phyloP scores from a whole-genome alignment of 2,329 filamentous ascomycete species.

The Davidsoniella eucalypti region DNA sequence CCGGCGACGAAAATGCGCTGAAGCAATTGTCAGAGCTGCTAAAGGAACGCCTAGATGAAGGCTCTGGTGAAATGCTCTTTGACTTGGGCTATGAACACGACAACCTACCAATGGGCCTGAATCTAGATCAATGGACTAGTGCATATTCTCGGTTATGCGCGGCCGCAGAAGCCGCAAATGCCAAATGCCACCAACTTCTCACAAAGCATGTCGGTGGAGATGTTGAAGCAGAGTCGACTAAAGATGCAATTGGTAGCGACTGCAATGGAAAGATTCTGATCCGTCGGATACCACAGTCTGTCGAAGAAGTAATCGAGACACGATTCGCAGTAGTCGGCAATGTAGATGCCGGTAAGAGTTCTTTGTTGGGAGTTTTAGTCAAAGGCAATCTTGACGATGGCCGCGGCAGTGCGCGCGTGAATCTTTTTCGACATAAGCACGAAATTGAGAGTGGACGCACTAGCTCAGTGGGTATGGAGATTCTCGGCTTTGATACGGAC shows the following conservation, averaged over 20 bases:
- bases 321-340: constrained; percentile 94
- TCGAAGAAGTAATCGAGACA: constrained; percentile 87
- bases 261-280: constrained; percentile 78
- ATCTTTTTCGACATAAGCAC: constrained; percentile 94
- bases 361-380: constrained; percentile 84
- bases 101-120: constrained; percentile 68
- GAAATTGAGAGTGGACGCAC: constrained; percentile 92
- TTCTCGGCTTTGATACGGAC: constrained; percentile 85
- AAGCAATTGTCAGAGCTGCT: constrained; percentile 49
- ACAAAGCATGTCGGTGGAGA: constrained; percentile 80
- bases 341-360: constrained; percentile 93
- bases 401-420: constrained; percentile 80
- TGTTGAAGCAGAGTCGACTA: constrained; percentile 51
- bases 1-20: constrained; percentile 37
- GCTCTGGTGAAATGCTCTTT: constrained; percentile 77
- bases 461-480: constrained; percentile 96
- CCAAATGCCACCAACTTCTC: constrained; percentile 66
- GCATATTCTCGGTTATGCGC: constrained; percentile 50
- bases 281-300: constrained; percentile 51
- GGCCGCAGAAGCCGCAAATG: constrained; percentile 47
- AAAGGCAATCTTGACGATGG: constrained; percentile 94
- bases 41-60: constrained; percentile 56
- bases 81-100: constrained; percentile 85
- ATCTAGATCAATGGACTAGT: constrained; percentile 54
- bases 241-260: constrained; percentile 39